Evolutionary conservation across 2,329 filamentous ascomycete genomes (phyloP).

Genomic region (Phoma sp.): DNA sequence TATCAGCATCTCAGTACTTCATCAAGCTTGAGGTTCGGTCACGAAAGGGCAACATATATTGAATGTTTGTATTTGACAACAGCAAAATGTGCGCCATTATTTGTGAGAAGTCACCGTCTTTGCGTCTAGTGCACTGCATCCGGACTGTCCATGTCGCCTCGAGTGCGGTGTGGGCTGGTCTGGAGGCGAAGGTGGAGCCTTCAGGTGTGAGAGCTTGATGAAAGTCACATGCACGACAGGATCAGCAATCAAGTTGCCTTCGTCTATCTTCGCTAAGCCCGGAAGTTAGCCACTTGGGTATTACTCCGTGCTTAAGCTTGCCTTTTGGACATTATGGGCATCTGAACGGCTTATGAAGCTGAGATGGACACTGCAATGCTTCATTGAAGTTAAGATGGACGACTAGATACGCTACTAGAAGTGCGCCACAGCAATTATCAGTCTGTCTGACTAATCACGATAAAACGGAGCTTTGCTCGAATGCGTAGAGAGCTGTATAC

Average conservation of each 20-base stretch:
- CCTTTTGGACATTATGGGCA: too few species aligned
- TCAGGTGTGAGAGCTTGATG: slow-evolving; percentile 9
- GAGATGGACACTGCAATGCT: too few species aligned
- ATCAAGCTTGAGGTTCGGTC: background rate
- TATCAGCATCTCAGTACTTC: background rate
- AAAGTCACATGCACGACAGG: slow-evolving; percentile 13
- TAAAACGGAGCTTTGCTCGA: too few species aligned
- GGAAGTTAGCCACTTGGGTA: too few species aligned
- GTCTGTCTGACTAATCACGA: too few species aligned
- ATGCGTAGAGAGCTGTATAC: too few species aligned
- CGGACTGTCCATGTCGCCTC: background rate
- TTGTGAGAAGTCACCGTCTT: background rate
- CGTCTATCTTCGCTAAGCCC: slow-evolving; percentile 4
- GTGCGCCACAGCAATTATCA: too few species aligned
- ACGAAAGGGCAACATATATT: slow-evolving; percentile 1
- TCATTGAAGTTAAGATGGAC: too few species aligned
- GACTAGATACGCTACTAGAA: too few species aligned
- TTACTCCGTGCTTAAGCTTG: too few species aligned
- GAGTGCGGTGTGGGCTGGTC: slow-evolving; percentile 14
- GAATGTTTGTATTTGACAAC: background rate
- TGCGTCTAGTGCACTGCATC: background rate
- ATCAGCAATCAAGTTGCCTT: slow-evolving; percentile 6
- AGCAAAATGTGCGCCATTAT: background rate
- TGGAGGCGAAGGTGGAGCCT: slow-evolving; percentile 11
- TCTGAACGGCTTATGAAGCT: too few species aligned